phyloP scores from a whole-genome alignment of 768 basidiomycete species.

The Dendrothele bispora region DNA sequence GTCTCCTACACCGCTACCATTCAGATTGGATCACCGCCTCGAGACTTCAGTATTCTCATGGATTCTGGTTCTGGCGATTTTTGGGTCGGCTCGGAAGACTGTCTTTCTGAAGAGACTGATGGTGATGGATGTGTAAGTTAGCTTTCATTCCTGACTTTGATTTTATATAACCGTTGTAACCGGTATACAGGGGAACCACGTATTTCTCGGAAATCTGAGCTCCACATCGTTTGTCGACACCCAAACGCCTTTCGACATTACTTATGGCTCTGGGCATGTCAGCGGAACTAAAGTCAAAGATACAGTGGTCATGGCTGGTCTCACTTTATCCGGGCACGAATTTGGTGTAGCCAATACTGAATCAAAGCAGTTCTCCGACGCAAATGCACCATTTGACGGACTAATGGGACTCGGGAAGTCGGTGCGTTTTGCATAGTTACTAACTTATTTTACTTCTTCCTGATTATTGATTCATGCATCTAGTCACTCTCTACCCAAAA shows the following conservation, averaged over 20 bases:
- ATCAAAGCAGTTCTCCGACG: constrained; percentile 56
- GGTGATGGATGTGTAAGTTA: constrained; percentile 31
- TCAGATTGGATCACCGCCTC: constrained; percentile 67
- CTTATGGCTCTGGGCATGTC: constrained; percentile 71
- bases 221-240: constrained; percentile 65
- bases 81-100: constrained; percentile 62
- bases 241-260: constrained; percentile 52
- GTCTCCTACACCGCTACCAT: constrained; percentile 55
- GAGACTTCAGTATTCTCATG: constrained; percentile 58
- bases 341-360: constrained; percentile 70
- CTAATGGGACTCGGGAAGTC: constrained; percentile 79
- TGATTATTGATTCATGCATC: not conserved
- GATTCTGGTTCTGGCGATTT: constrained; percentile 72
- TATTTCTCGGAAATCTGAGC: constrained; percentile 58
- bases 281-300: constrained; percentile 66
- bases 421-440: constrained; percentile 35
- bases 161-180: not conserved
- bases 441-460: no score
- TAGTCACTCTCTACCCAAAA: constrained; percentile 65
- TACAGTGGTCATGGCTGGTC: constrained; percentile 61
- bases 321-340: constrained; percentile 53
- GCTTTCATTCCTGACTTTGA: constrained; percentile 2
- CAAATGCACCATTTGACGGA: constrained; percentile 60
- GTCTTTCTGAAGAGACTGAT: constrained; percentile 42
- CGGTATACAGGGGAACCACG: constrained; percentile 57